A percentile compares a stretch with the other conserved stretches of the same genome.
phyloP scores from a whole-genome alignment of 2,329 filamentous ascomycete genomes.

The Neofusicoccum sp. region DNA sequence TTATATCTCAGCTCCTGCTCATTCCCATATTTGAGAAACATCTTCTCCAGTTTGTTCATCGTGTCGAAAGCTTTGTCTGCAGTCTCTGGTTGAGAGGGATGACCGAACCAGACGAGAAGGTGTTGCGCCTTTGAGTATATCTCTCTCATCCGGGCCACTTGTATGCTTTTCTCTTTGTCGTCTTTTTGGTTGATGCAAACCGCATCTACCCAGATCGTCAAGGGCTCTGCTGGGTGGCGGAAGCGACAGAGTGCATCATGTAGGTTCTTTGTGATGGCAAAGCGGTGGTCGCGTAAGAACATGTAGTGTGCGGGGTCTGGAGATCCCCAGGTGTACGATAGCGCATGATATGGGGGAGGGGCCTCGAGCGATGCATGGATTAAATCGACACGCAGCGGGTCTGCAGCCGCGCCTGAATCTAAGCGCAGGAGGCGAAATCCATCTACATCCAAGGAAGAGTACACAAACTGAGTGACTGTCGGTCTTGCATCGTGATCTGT shows the following conservation, averaged over 20 bases:
- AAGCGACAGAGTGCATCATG: constrained; percentile 7
- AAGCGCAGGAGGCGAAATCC: not conserved
- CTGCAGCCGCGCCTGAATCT: not conserved
- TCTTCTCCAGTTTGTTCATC: not conserved
- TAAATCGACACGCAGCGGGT: not conserved
- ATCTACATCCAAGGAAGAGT: too few relatives aligned
- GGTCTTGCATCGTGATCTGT: too few relatives aligned
- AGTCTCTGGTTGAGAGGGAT: not conserved
- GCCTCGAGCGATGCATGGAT: not conserved
- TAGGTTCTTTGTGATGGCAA: constrained; percentile 12
- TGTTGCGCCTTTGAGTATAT: constrained; percentile 18
- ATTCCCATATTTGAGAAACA: too few relatives aligned
- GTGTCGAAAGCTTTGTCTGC: not conserved
- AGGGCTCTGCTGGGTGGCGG: not conserved
- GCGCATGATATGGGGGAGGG: constrained; percentile 11
- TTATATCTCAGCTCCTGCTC: too few relatives aligned
- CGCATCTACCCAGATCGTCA: constrained; percentile 23
- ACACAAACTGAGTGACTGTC: too few relatives aligned
- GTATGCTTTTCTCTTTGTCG: constrained; percentile 15
- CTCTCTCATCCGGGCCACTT: constrained; percentile 19
- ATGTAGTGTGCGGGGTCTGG: not conserved
- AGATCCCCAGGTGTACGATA: constrained; percentile 24
- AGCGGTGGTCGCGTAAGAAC: too few relatives aligned
- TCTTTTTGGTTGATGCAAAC: constrained; percentile 23
- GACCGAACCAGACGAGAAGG: constrained; percentile 15